Conservation (phyloP, 1,284 basidiomycete genomes). For the Limonomyces culmigenus region DNA sequence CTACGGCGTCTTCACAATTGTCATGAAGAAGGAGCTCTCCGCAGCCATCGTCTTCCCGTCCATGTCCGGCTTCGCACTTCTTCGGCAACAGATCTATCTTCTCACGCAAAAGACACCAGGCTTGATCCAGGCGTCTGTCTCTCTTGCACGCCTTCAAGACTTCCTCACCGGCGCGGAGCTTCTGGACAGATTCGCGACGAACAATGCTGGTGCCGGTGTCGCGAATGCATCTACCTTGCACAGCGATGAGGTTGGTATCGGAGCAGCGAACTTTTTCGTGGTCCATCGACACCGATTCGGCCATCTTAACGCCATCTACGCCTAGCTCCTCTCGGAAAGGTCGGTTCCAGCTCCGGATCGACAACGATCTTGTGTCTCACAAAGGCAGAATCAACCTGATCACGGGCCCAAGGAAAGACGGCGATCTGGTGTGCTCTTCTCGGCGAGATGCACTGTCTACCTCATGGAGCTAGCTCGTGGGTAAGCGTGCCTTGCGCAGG, state of each 20-base stretch:
- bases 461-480: slow-evolving; percentile 16
- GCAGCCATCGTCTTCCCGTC: slow-evolving; percentile 22
- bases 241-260: slow-evolving; percentile 21
- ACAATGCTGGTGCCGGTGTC: slow-evolving; percentile 9
- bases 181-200: slow-evolving; percentile 23
- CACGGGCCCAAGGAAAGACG: slow-evolving; percentile 24
- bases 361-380: slow-evolving; percentile 39
- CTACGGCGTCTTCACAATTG: slow-evolving; percentile 10
- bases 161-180: slow-evolving; percentile 32
- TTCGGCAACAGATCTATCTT: slow-evolving; percentile 15
- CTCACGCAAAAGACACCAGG: slow-evolving; percentile 16
- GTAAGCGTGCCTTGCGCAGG: slow-evolving; percentile 25
- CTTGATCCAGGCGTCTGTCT: slow-evolving; percentile 23
- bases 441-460: slow-evolving; percentile 18
- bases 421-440: slow-evolving; percentile 23
- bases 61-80: slow-evolving; percentile 21
- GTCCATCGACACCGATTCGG: too few species aligned
- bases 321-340: slow-evolving; percentile 13
- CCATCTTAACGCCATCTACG: too few species aligned
- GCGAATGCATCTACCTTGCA: slow-evolving; percentile 7
- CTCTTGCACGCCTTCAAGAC: slow-evolving; percentile 26
- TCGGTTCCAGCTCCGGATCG: slow-evolving; percentile 29
- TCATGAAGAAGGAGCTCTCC: background rate
- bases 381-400: slow-evolving; percentile 38
- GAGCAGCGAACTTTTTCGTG: slow-evolving; percentile 22